Percentiles rank a stretch among this genome's conserved stretches.
phyloP scores from a whole-genome alignment of 768 basidiomycete species.

The Collybia nuda region DNA sequence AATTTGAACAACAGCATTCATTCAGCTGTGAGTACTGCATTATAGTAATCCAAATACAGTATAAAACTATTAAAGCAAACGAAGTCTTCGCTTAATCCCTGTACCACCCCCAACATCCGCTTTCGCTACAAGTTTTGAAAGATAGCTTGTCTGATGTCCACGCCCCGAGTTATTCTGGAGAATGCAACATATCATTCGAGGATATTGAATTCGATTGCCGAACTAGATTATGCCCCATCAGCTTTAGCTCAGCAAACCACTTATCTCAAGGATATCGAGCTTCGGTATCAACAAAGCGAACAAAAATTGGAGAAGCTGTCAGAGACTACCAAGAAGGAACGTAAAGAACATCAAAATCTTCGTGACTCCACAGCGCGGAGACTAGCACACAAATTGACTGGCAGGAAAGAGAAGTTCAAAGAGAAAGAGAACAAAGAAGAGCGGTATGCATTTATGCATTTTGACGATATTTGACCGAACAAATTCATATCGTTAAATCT shows the following conservation, averaged over 20 bases:
- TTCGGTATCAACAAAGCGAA: slow-evolving; percentile 20
- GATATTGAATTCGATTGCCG: slow-evolving; percentile 31
- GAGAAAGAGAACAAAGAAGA: slow-evolving; percentile 45
- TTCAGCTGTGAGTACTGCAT: no score
- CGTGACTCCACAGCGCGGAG: slow-evolving; percentile 38
- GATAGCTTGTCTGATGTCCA: slow-evolving; percentile 18
- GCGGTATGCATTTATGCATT: slow-evolving; percentile 24
- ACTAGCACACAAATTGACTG: slow-evolving; percentile 38
- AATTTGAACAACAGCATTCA: no score
- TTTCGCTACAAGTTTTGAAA: background rate
- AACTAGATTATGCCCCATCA: slow-evolving; percentile 38
- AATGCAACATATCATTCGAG: slow-evolving; percentile 37
- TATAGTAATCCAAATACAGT: no score
- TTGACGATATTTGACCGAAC: background rate
- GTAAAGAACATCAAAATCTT: slow-evolving; percentile 40
- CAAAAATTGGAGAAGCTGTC: slow-evolving; percentile 25
- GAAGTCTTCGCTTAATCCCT: no score
- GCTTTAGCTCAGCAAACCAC: slow-evolving; percentile 34
- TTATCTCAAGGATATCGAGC: slow-evolving; percentile 34
- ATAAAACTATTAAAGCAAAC: no score
- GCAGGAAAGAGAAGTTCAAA: slow-evolving; percentile 40
- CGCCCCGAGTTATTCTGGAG: slow-evolving; percentile 31
- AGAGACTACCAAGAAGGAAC: slow-evolving; percentile 41
- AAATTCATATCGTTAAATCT: background rate
- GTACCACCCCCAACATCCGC: no score